Conservation (phyloP, 2,329 filamentous ascomycete genomes). For the Pyrenochaeta sp. region DNA sequence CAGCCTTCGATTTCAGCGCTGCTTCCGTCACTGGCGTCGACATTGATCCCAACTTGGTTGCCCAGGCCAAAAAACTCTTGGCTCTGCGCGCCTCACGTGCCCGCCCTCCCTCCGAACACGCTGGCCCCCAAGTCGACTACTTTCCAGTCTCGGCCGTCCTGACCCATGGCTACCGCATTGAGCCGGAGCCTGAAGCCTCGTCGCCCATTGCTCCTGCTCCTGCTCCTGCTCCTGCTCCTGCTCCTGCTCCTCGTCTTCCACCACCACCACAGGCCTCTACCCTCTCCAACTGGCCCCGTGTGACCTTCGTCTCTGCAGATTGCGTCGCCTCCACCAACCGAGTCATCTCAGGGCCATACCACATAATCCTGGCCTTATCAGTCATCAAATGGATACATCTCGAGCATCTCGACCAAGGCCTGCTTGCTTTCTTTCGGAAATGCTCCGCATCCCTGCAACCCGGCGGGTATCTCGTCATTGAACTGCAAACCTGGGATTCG, state of each 20-base stretch:
- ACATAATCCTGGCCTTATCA: conserved; percentile 50
- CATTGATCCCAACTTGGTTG: conserved; percentile 48
- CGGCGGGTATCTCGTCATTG: conserved; percentile 44
- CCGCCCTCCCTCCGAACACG: conserved; percentile 28
- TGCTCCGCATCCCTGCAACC: conserved; percentile 37
- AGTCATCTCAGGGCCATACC: conserved; percentile 36
- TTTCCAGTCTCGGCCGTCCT: conserved; percentile 49
- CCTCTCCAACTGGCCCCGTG: conserved; percentile 31
- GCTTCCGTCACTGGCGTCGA: conserved; percentile 51
- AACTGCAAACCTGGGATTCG: conserved; percentile 48
- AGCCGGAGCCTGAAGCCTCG: conserved; percentile 26
- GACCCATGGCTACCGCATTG: conserved; percentile 42
- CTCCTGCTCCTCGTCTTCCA: too few species aligned
- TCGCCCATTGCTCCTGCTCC: too few species aligned
- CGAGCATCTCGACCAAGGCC: conserved; percentile 44
- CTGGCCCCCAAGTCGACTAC: conserved; percentile 37
- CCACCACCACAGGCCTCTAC: conserved; percentile 23
- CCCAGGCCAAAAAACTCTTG: conserved; percentile 46
- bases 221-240: too few species aligned
- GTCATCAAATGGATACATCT: conserved; percentile 53
- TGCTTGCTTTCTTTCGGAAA: conserved; percentile 43
- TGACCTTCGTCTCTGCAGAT: conserved; percentile 45
- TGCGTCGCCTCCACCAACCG: conserved; percentile 39
- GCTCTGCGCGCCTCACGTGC: conserved; percentile 48
- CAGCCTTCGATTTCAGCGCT: conserved; percentile 50